Evolutionary conservation across 1,139 yeast genomes (phyloP), one percentile per base, ranked within the genome.

Genomic region (Lodderomyces jiufengensis): DNA sequence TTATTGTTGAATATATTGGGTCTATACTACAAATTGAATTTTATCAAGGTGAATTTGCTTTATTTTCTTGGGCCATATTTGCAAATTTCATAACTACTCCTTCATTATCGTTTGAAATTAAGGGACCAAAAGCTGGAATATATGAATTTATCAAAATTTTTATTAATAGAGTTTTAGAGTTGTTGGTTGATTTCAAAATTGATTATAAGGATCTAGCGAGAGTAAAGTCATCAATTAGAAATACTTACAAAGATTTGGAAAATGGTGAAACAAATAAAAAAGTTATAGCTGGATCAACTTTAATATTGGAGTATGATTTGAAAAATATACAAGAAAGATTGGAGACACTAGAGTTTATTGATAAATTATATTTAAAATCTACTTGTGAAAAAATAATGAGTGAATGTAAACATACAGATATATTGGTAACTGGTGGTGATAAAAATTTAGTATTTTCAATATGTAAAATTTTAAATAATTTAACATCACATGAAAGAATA

Each of bases 31-130:
- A 64, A n/a, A 50, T 57, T 2, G 45, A 45, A 3, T 46, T 82
- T 3, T 80, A 80, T 48, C 66, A 70, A 0, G 67, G 80, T 0
- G 75, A 78, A 39, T 49, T 63, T 16, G 43, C 78, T 9, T 76
- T 78, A 3, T 78, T 67, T 46, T 57, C 73, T 1, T 81, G 81
- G 75, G 77, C 73, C 14, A 42, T 80, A 0, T 62, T 55, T 27
- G 71, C 85, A 0, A 72, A 80, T 3, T 44, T 61, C 15, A 69
- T 70, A 40, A 78, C 80, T 6, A 73, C 68, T 31, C 64, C 69
- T 1, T 69, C 79, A 5, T 50, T 81, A 6, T 54, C 70, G 0
- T 47, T 81, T 26, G 71, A 70, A 4, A 49, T 78, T 1, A 58
- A 70, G 30, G 88, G 88, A 0, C 67, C 72, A 14, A 55, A 27